A percentile compares a stretch with the other conserved stretches of the same genome.
Conservation (phyloP, 305 asterid genomes). For the Fraxinus sp. region DNA sequence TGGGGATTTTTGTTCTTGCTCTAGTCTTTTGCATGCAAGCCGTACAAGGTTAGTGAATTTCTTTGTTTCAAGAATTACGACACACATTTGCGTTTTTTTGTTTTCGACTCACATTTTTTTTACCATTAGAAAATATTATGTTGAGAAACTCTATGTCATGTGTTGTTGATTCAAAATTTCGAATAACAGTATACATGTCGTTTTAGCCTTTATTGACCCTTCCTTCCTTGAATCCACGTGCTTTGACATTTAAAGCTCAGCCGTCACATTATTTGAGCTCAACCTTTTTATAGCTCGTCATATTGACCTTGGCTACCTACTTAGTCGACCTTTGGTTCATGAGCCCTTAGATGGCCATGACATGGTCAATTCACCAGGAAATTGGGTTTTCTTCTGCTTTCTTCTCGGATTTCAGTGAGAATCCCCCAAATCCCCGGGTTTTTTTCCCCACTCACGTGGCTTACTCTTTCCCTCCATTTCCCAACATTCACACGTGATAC, state of each 20-base stretch:
- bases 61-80: neutral
- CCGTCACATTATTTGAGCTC: neutral
- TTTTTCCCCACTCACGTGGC: no score
- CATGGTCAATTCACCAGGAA: neutral
- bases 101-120: neutral
- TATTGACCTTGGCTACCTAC: neutral
- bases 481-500: no score
- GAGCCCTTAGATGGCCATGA: neutral
- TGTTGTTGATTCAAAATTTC: neutral
- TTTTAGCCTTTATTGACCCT: neutral
- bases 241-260: neutral
- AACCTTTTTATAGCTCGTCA: neutral
- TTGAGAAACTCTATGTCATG: neutral
- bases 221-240: neutral
- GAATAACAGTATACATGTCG: no score
- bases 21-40: slow-evolving; percentile 25
- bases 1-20: slow-evolving; percentile 28
- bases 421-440: no score
- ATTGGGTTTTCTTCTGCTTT: no score
- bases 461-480: no score
- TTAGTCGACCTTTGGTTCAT: neutral
- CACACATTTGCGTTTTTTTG: neutral
- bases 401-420: no score
- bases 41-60: slow-evolving; percentile 30
- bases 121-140: neutral